Base-by-base conservation (phyloP, 345 rosid genomes). In the Aquilaria yunnanensis region DNA sequence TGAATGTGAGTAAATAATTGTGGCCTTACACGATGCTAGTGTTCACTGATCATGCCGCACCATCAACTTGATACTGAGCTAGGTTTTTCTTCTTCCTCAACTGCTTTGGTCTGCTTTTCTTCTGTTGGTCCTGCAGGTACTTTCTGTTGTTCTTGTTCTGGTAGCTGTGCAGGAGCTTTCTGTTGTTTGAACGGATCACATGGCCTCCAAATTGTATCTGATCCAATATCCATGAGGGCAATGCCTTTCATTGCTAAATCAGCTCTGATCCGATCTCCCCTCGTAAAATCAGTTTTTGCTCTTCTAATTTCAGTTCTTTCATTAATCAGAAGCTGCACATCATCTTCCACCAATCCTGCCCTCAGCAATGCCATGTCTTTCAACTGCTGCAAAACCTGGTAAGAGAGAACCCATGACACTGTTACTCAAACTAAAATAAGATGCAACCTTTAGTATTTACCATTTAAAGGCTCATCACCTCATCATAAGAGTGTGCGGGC, bases 181-280 rank as follows among this genome's bases (percentile, higher is more conserved):
- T 52, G 31, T 30, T 73, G 68, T 72, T 66, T 60, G 14, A 32
- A 72, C 7, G 88, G 88, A 32, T 83, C 65, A 11, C 96, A 89
- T 6, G 98, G 97, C 62, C 96, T 81, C 97, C 97, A 93, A 29
- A 79, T 71, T 3, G 96, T 90, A 64, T 80, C 89, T 30, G 71
- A 72, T 32, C 97, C 97, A 10, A 79, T 56, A 80, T 93, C 97
- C 98, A 90, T 87, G 0, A 93, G 78, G 1, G 89, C 92, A 72
- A 90, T 85, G 33, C 98, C 97, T 63, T 86, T 69, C 10, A 53
- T 56, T 34, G 81, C 64, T 68, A 93, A 64, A n/a, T 80, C 80
- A 16, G 81, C 79, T 77, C 98, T 84, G 47, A 88, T 81, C 75
- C 74, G 71, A 82, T 90, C 97, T 60, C 94, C 81, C 70, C 47